Evolutionary conservation across 2,329 filamentous ascomycete genomes (phyloP).

Genomic region (Cercospora canescens): DNA sequence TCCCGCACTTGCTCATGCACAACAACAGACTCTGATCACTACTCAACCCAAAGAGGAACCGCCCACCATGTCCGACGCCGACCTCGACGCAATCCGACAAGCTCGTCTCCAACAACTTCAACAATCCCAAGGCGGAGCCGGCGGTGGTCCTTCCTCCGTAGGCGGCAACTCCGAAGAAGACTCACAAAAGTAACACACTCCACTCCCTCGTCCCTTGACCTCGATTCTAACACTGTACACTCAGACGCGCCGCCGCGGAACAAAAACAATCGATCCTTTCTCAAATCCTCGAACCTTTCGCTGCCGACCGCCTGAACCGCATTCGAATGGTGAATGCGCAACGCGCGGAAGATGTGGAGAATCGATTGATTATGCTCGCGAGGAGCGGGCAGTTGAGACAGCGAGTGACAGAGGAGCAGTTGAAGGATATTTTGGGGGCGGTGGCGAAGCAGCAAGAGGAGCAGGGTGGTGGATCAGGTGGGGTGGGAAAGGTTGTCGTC

Average conservation of each 20-base stretch:
- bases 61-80: slow-evolving; percentile 61
- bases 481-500: slow-evolving; percentile 78
- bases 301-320: slow-evolving; percentile 86
- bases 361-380: slow-evolving; percentile 88
- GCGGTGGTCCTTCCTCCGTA: slow-evolving; percentile 42
- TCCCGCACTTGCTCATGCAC: neutral
- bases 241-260: slow-evolving; percentile 40
- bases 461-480: slow-evolving; percentile 39
- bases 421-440: slow-evolving; percentile 86
- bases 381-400: slow-evolving; percentile 79
- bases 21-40: neutral
- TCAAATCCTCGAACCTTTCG: slow-evolving; percentile 93
- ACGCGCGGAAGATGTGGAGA: slow-evolving; percentile 87
- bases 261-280: slow-evolving; percentile 74
- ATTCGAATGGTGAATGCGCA: slow-evolving; percentile 95
- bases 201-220: slow-evolving; percentile 21
- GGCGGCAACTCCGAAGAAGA: slow-evolving; percentile 53
- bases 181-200: slow-evolving; percentile 61
- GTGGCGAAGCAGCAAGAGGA: slow-evolving; percentile 73
- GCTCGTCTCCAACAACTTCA: slow-evolving; percentile 93
- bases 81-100: slow-evolving; percentile 78
- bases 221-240: neutral
- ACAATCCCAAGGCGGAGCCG: slow-evolving; percentile 52
- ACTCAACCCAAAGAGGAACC: neutral
- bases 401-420: slow-evolving; percentile 88